Conservation (phyloP, 129 eudicot species). For the Solidago caesia region DNA sequence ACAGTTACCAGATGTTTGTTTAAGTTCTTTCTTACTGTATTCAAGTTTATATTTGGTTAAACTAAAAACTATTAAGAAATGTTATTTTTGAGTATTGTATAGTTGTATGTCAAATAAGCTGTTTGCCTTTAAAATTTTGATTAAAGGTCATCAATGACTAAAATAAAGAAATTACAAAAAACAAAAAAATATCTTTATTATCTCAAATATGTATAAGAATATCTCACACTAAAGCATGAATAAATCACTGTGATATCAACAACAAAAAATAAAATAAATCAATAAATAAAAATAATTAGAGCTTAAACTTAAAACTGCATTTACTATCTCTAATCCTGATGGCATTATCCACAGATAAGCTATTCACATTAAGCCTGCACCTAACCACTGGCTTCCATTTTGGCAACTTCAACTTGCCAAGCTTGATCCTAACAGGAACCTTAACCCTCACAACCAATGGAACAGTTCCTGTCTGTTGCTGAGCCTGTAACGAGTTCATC, state of each 20-base stretch:
- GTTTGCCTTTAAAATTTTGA: no score
- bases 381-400: slow-evolving; percentile 67
- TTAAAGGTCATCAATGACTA: not conserved
- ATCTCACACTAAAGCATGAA: not conserved
- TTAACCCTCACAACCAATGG: slow-evolving; percentile 52
- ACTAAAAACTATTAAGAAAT: no score
- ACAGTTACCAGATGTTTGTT: no score
- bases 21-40: no score
- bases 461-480: slow-evolving; percentile 55
- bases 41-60: no score
- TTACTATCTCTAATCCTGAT: slow-evolving; percentile 56
- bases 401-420: slow-evolving; percentile 68
- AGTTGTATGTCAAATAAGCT: no score
- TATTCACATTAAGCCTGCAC: slow-evolving; percentile 59
- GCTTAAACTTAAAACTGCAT: slow-evolving; percentile 58
- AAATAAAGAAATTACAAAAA: not conserved
- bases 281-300: slow-evolving; percentile 31
- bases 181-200: slow-evolving; percentile 6
- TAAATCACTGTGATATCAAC: not conserved
- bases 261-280: not conserved
- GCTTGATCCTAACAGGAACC: slow-evolving; percentile 68
- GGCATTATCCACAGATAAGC: slow-evolving; percentile 39
- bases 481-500: slow-evolving; percentile 35
- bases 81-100: not conserved
- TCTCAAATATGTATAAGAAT: slow-evolving; percentile 5